These are phyloP conservation scores for Austroboletus eburneus DNA, from an alignment of 768 basidiomycete species.

Conservation along the genomic window DNA sequence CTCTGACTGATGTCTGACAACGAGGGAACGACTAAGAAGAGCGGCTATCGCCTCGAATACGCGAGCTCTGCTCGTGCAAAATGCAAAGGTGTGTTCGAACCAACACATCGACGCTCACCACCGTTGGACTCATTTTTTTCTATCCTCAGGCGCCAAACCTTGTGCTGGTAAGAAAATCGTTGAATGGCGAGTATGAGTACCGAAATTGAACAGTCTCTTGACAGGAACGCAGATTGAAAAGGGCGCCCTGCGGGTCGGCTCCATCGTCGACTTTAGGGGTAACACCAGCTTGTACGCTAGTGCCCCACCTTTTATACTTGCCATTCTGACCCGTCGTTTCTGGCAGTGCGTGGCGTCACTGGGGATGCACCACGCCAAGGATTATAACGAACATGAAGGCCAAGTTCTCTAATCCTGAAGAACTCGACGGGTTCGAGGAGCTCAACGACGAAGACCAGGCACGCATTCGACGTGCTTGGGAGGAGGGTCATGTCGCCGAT, in stretches of 20 bases:
- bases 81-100: slow-evolving; percentile 62
- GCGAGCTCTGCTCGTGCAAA: slow-evolving; percentile 62
- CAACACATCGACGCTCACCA: slow-evolving; percentile 5
- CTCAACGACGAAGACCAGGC: slow-evolving; percentile 65
- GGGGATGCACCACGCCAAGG: slow-evolving; percentile 77
- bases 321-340: neutral
- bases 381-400: slow-evolving; percentile 71
- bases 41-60: slow-evolving; percentile 78
- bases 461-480: slow-evolving; percentile 67
- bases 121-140: slow-evolving; percentile 15
- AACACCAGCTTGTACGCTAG: slow-evolving; percentile 57
- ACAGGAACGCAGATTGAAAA: slow-evolving; percentile 72
- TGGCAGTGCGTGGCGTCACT: slow-evolving; percentile 77
- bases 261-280: slow-evolving; percentile 70
- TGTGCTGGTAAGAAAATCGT: slow-evolving; percentile 56
- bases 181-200: too few species aligned
- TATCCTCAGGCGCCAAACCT: slow-evolving; percentile 63
- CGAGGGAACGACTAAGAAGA: slow-evolving; percentile 32
- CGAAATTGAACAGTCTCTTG: too few species aligned
- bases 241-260: slow-evolving; percentile 69
- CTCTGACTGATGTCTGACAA: slow-evolving; percentile 31
- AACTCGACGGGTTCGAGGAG: slow-evolving; percentile 84
- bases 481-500: slow-evolving; percentile 72
- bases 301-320: neutral
- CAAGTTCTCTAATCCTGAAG: slow-evolving; percentile 50